Evolutionary conservation across 345 rosid genomes (phyloP), one percentile per base, ranked within the genome.

Genomic region (Fremontodendron californicum): DNA sequence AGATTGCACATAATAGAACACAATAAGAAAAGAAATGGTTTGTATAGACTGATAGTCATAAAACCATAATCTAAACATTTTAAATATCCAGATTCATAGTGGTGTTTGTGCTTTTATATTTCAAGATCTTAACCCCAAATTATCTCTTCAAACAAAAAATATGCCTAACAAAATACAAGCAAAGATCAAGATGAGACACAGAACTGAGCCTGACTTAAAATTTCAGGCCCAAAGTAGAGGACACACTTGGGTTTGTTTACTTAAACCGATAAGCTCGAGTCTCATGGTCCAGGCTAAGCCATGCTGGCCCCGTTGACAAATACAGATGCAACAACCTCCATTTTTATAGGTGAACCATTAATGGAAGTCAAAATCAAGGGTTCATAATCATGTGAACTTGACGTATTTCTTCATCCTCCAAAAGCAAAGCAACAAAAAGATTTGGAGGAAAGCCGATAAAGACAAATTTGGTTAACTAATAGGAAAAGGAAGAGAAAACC

Each of bases 331-430:
- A 40, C 33, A 9, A 23, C 71, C 43, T 48, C 25, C 15, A 1
- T 33, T 52, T 46, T 16, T 71, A 23, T 19, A 33, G 75, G 62
- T 35, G 55, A 71, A 11, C 18, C 62, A 71, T 71, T 35, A 2
- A 51, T 71, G 75, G 62, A 31, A 35, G 60, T 71, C 75, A 33
- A 51, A 71, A 33, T 71, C 31, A 51, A 70, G 65, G 65, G 12
- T 25, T 25, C 21, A 3, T 27, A 6, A 15, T 61, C 21, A 61
- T n/a, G 31, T 21, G 46, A 51, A n/a, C 46, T 71, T 71, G 29
- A 71, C 31, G 75, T 69, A 27, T 69, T 15, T 45, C 55, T 69
- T 45, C 57, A 27, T 69, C 73, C 55, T 25, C 57, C n/a, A 9
- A 15, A 69, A 46, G 75, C 31, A 51, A 71, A 52, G 75, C 57